phyloP scores from a whole-genome alignment of 495 filamentous ascomycete species.

The Penicillium flavigenum region DNA sequence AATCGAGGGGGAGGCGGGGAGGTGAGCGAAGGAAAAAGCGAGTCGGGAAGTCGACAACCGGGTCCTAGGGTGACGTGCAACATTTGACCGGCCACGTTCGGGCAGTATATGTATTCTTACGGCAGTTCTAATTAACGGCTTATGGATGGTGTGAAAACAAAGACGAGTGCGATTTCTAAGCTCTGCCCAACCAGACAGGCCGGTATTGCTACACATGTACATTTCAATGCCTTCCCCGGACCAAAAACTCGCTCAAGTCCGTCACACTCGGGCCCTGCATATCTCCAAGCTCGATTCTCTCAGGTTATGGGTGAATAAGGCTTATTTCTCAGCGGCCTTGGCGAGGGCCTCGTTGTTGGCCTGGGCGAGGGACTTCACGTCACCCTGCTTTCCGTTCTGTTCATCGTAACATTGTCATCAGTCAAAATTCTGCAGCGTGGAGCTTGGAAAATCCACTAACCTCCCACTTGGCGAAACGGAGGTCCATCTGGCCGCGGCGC shows the following conservation, averaged over 20 bases:
- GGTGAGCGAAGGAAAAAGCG: slow-evolving; percentile 27
- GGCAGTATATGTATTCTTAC: slow-evolving; percentile 5
- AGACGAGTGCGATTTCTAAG: slow-evolving; percentile 33
- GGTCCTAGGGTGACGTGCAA: slow-evolving; percentile 26
- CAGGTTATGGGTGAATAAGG: slow-evolving; percentile 8
- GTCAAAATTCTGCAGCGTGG: slow-evolving; percentile 10
- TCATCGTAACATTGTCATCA: slow-evolving; percentile 24
- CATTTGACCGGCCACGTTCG: slow-evolving; percentile 14
- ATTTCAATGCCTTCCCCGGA: slow-evolving; percentile 29
- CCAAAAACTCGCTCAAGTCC: slow-evolving; percentile 21
- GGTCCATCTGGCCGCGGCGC: slow-evolving; percentile 83
- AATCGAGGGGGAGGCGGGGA: slow-evolving; percentile 25
- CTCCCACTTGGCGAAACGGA: slow-evolving; percentile 95
- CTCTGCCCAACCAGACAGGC: slow-evolving; percentile 24
- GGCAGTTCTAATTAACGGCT: slow-evolving; percentile 8
- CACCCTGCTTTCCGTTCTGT: slow-evolving; percentile 96
- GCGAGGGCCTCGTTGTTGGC: slow-evolving; percentile 66
- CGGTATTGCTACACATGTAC: slow-evolving; percentile 51
- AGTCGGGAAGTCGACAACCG: slow-evolving; percentile 22
- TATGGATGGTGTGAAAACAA: slow-evolving; percentile 14
- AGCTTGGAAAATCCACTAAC: slow-evolving; percentile 47
- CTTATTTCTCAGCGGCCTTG: slow-evolving; percentile 47
- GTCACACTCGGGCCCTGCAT: slow-evolving; percentile 19
- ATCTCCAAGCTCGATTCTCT: slow-evolving; percentile 24
- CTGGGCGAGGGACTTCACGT: slow-evolving; percentile 68